Evolutionary conservation across 805 yeast genomes (phyloP).

Genomic region (Torulaspora gathmanii): DNA sequence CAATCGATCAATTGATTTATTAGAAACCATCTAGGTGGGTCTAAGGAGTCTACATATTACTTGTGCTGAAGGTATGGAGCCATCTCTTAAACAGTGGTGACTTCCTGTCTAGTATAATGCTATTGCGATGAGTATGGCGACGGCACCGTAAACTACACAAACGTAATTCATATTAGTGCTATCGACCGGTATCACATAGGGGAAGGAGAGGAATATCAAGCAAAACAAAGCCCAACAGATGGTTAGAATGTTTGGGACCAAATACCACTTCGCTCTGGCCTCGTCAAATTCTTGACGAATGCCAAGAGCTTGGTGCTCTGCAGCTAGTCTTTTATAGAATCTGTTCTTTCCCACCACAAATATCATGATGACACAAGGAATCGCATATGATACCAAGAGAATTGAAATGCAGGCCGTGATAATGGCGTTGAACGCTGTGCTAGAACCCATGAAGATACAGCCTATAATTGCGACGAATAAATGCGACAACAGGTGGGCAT

Average conservation of each 20-base stretch:
- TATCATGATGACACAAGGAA: constrained; percentile 49
- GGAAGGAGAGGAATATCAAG: constrained; percentile 48
- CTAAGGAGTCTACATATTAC: not conserved
- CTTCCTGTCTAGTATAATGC: not conserved
- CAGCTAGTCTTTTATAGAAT: constrained; percentile 6
- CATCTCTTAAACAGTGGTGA: not conserved
- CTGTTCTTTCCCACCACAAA: constrained; percentile 42
- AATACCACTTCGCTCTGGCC: constrained; percentile 2
- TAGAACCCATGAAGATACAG: constrained; percentile 59
- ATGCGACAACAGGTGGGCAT: constrained; percentile 54
- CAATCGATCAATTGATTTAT: no score
- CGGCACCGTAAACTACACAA: constrained; percentile 41
- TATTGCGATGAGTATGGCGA: constrained; percentile 8
- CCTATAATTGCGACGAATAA: constrained; percentile 51
- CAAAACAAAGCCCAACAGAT: constrained; percentile 48
- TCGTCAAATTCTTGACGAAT: not conserved
- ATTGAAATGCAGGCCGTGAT: constrained; percentile 58
- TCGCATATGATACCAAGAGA: constrained; percentile 51
- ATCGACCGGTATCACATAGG: constrained; percentile 49
- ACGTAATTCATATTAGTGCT: constrained; percentile 53
- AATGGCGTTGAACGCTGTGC: constrained; percentile 63
- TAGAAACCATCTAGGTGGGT: no score
- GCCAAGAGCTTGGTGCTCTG: not conserved
- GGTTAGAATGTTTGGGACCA: constrained; percentile 38
- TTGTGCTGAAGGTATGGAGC: not conserved